Base-by-base conservation (phyloP, 805 yeast genomes). In the Barnettozyma populi region DNA sequence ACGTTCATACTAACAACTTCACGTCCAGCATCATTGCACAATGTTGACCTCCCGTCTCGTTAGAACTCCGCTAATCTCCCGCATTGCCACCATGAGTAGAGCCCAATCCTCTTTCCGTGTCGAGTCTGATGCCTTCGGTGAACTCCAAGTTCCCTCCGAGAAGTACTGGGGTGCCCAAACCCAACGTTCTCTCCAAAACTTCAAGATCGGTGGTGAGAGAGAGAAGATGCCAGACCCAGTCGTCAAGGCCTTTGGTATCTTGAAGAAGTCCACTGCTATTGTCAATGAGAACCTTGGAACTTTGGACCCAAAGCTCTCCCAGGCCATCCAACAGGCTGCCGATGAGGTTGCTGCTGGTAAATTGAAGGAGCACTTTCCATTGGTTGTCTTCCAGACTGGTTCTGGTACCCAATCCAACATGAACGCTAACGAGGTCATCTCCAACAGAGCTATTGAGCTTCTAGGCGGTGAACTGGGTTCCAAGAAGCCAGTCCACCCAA, bases 81-180 rank as follows among this genome's bases (percentile, higher is more conserved):
- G 49, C 36, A 42, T 46, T 37, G 38, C 49, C 20, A 31, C 43
- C 18, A 46, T 44, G 44, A 46, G 44, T 39, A 36, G 42, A 19
- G 41, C 39, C 20, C 44, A 48, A 23, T 35, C 50, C 10, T 49
- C 55, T 14, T 63, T 57, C 53, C 63, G 99, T 73, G 79, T 78
- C 48, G 99, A 92, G 69, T 77, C 89, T 50, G 99, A 92, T 71
- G 98, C 98, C 45, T 94, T 92, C 63, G 99, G 99, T 59, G 96
- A 88, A 65, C 86, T 94, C 63, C 89, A 90, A 66, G 99, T 92
- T 44, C 90, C 87, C 50, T 72, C 80, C 54, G 78, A 86, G 60
- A 82, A 79, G 68, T 92, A 92, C 77, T 92, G 97, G 92, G 99
- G 99, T 52, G 98, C 98, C 40, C 99, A 94, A 73, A 94, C 99